Evolutionary conservation across 2,329 filamentous ascomycete species (phyloP).

Genomic region (Anisogramma anomala): DNA sequence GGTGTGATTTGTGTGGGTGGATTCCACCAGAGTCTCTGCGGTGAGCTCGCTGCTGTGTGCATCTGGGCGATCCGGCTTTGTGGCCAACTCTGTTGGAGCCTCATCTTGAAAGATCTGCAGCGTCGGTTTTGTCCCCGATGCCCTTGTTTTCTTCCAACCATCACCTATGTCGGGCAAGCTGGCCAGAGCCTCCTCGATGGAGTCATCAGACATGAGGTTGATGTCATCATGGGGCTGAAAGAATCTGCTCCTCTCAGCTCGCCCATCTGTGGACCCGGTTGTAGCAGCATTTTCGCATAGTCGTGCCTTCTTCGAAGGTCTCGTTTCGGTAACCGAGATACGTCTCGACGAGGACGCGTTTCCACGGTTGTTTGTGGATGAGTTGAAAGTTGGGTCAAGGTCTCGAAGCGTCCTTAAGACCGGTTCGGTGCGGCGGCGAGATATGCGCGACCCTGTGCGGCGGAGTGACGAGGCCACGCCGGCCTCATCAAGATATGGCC

Average conservation of each 20-base stretch:
- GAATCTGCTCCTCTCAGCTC: conserved; percentile 41
- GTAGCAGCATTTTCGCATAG: conserved; percentile 34
- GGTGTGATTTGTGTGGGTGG: conserved; percentile 13
- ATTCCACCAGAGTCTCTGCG: conserved; percentile 14
- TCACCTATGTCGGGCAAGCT: conserved; percentile 40
- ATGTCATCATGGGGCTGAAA: conserved; percentile 29
- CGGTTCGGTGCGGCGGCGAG: conserved; percentile 42
- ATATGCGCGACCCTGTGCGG: conserved; percentile 26
- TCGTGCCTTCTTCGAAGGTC: conserved; percentile 47
- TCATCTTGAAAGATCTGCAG: conserved; percentile 35
- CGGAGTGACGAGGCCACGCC: conserved; percentile 17
- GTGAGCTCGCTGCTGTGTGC: conserved; percentile 3
- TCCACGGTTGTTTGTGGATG: conserved; percentile 17
- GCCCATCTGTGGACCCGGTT: conserved; percentile 21
- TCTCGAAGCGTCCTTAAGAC: conserved; percentile 31
- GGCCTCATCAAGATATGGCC: conserved; percentile 40
- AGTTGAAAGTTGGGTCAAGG: conserved; percentile 6
- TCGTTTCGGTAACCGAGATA: conserved; percentile 14
- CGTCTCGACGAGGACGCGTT: conserved; percentile 18
- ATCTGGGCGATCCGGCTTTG: not conserved
- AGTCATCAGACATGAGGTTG: conserved; percentile 44
- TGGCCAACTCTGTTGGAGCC: conserved; percentile 1
- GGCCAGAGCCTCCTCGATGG: conserved; percentile 41
- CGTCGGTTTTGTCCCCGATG: conserved; percentile 26
- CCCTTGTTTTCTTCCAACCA: conserved; percentile 31